Evolutionary conservation across 495 filamentous ascomycete genomes (phyloP), one percentile per base, ranked within the genome.

Genomic region (Paragyromitra xinjiangensis): DNA sequence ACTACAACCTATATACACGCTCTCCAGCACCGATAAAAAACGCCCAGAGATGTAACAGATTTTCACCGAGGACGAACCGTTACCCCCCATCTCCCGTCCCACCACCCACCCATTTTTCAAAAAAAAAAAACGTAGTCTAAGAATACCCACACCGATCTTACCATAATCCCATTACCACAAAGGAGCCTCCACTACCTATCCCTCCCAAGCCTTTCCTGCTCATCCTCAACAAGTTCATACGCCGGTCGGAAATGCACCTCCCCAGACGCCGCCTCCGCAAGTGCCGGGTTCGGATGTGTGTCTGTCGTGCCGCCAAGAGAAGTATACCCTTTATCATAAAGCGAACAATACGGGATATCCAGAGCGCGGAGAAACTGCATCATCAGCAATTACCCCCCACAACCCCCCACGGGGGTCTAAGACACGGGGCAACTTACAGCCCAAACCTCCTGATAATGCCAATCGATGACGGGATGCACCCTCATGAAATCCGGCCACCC

Each of bases 391-490:
- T 24, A 39, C 50, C 16, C 16, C 11, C 51, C 16, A 8, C 12
- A 51, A 51, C 34, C 40, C n/a, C 22, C 39, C 66, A 1, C 63
- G 62, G 75, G 63, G 59, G 26, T 40, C 48, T 6, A 53, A 58
- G 50, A 78, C 22, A 26, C 9, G 65, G 29, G 50, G 63, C 67
- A 48, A 89, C 90, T 84, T 77, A 91, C 91, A 5, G 91, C 88
- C 96, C 95, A 97, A 71, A 99, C 94, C 83, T 98, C 95, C 16
- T 89, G 89, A 85, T 97, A 99, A 83, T 95, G 92, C 96, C 95
- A 98, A 81, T 98, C 95, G 81, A 99, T 93, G 8, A 99, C 92
- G 0, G 95, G 95, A 85, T 98, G 94, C 51, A 97, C 86, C 58
- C 95, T 87, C 90, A 98, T 94, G 81, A 99, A 97, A 69, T 87